Conservation (phyloP, 1,284 basidiomycete genomes). For the Tylopilus orsonianus region DNA sequence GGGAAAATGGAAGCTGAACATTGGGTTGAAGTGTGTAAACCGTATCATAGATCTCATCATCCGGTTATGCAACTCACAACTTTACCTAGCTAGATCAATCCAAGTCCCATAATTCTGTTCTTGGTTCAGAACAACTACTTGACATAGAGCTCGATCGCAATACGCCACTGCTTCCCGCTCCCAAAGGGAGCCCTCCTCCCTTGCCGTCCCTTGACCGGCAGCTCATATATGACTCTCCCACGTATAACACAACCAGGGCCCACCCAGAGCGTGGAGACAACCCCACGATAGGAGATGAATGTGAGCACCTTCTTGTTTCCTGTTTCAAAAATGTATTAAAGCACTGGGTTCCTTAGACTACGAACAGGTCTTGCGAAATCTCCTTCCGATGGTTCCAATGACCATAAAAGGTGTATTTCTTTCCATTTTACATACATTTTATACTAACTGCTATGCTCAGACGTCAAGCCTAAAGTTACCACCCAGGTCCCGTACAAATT, state of each 20-base stretch:
- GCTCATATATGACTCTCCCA: constrained; percentile 5
- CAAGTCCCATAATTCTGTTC: constrained; percentile 43
- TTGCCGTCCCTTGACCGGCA: constrained; percentile 32
- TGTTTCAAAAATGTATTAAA: background rate
- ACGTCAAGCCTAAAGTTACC: too few relatives aligned
- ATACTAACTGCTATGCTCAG: constrained; percentile 2
- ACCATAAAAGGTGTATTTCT: constrained; percentile 50
- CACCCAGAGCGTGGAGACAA: constrained; percentile 2
- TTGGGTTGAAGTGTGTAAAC: constrained; percentile 66
- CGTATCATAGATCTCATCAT: background rate
- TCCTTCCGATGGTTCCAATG: constrained; percentile 59
- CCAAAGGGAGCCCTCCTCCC: constrained; percentile 22
- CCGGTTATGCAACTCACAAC: constrained; percentile 1
- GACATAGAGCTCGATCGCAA: constrained; percentile 70
- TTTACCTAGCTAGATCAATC: constrained; percentile 57
- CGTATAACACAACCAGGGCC: background rate
- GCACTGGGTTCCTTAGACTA: constrained; percentile 35
- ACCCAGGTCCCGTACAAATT: constrained; percentile 22
- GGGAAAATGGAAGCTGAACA: constrained; percentile 59
- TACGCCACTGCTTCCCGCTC: constrained; percentile 49
- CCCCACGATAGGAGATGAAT: constrained; percentile 16
- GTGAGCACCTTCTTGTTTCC: constrained; percentile 16
- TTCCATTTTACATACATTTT: background rate
- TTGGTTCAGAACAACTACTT: constrained; percentile 69
- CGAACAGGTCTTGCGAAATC: constrained; percentile 39